A percentile compares a stretch with the other conserved stretches of the same genome.
Evolutionary conservation across 495 filamentous ascomycete genomes (phyloP).

Genomic region (Elaphomyces granulatus): DNA sequence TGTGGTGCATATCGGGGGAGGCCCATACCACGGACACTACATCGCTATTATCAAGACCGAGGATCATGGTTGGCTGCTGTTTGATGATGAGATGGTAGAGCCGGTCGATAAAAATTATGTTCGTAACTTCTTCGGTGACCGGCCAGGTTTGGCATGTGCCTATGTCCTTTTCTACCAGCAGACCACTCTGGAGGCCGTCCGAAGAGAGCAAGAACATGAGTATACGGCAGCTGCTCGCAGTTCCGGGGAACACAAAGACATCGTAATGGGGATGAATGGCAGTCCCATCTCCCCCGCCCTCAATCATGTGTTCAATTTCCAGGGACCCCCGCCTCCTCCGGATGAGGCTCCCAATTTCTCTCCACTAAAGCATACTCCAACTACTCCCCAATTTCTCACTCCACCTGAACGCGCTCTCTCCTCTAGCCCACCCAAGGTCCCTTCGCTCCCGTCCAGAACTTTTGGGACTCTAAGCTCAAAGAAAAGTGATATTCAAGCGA

Average conservation of each 20-base stretch:
- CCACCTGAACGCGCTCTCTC: slow-evolving; percentile 18
- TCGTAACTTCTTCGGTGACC: slow-evolving; percentile 94
- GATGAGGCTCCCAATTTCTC: slow-evolving; percentile 40
- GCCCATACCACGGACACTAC: slow-evolving; percentile 95
- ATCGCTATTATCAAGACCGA: slow-evolving; percentile 96
- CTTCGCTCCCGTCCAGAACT: slow-evolving; percentile 25
- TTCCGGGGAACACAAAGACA: slow-evolving; percentile 39
- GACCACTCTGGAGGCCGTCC: slow-evolving; percentile 78
- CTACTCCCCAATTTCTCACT: slow-evolving; percentile 38
- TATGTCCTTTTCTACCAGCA: slow-evolving; percentile 98
- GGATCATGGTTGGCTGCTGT: slow-evolving; percentile 87
- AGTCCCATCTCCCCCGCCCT: slow-evolving; percentile 17
- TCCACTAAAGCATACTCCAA: slow-evolving; percentile 43
- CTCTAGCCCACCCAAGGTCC: slow-evolving; percentile 11
- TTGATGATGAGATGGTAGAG: slow-evolving; percentile 97
- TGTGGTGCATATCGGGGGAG: slow-evolving; percentile 97
- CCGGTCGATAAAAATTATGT: slow-evolving; percentile 95
- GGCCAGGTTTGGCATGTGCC: slow-evolving; percentile 79
- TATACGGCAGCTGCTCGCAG: slow-evolving; percentile 39
- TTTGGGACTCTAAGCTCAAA: slow-evolving; percentile 19
- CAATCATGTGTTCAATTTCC: slow-evolving; percentile 29
- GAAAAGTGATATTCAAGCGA: slow-evolving; percentile 33
- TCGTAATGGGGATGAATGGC: slow-evolving; percentile 35
- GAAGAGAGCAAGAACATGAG: slow-evolving; percentile 70
- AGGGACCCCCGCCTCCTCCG: slow-evolving; percentile 23